phyloP scores from a whole-genome alignment of 371 early-diverging fungal species.

The Zopfochytrium polystomum region DNA sequence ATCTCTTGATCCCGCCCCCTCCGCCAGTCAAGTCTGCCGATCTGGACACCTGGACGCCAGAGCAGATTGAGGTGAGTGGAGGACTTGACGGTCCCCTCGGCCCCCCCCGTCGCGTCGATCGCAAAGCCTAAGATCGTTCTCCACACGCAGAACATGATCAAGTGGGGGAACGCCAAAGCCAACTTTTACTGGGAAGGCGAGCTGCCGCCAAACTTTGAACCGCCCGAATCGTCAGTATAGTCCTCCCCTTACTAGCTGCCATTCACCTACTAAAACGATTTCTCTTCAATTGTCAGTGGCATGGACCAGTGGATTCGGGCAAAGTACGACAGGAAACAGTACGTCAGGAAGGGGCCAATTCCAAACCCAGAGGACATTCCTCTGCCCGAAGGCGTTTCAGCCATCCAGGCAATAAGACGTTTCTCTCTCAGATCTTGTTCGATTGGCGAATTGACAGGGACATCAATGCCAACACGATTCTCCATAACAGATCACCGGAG shows the following conservation, averaged over 20 bases:
- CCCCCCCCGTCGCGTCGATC: not conserved
- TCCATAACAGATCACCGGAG: not conserved
- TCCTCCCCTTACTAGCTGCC: not conserved
- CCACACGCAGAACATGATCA: constrained; percentile 59
- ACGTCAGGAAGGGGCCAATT: constrained; percentile 65
- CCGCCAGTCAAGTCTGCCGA: constrained; percentile 76
- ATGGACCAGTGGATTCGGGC: constrained; percentile 88
- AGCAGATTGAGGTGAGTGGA: constrained; percentile 77
- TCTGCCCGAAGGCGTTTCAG: constrained; percentile 21
- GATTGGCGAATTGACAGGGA: not conserved
- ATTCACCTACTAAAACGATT: not conserved
- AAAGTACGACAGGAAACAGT: constrained; percentile 89
- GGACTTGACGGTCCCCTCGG: no score
- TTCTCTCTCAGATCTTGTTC: not conserved
- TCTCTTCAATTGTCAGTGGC: constrained; percentile 50
- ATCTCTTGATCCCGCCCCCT: constrained; percentile 1
- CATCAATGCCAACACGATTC: not conserved
- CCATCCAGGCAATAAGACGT: constrained; percentile 5
- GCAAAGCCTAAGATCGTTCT: not conserved
- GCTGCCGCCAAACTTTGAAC: constrained; percentile 44
- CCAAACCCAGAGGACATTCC: constrained; percentile 68
- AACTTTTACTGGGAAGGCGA: constrained; percentile 58
- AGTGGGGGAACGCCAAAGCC: constrained; percentile 84
- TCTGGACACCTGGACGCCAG: constrained; percentile 90
- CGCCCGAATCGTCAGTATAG: constrained; percentile 59